Evolutionary conservation across 148 eudicot genomes (phyloP).

Genomic region (Chenopodium berlandieri): DNA sequence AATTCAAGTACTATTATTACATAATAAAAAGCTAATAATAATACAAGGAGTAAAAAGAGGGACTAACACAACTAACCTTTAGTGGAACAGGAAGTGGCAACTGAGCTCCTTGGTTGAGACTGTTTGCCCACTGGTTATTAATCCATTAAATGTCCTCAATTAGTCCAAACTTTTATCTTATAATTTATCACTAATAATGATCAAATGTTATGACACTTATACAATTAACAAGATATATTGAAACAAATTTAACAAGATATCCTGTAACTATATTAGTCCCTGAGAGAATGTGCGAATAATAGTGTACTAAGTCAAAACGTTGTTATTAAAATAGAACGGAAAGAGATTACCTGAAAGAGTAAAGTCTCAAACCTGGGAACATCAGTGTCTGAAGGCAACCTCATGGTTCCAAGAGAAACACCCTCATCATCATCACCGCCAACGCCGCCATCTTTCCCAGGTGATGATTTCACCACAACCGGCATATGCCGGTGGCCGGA

Average conservation of each 20-base stretch:
- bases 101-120: constrained; percentile 92
- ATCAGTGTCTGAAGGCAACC: constrained; percentile 66
- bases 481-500: constrained; percentile 31
- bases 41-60: background rate
- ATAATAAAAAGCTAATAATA: background rate
- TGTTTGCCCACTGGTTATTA: constrained; percentile 80
- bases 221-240: no score
- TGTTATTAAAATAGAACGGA: no score
- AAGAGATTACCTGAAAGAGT: constrained; percentile 73
- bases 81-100: constrained; percentile 85
- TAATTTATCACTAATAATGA: no score
- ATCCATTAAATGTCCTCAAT: background rate
- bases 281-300: no score
- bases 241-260: no score
- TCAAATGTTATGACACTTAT: no score
- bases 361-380: constrained; percentile 73
- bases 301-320: no score
- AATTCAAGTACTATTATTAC: no score
- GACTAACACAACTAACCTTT: constrained; percentile 49
- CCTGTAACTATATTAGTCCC: no score
- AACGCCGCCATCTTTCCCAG: constrained; percentile 24
- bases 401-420: constrained; percentile 92
- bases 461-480: constrained; percentile 38
- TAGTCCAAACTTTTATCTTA: background rate
- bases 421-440: constrained; percentile 58